Evolutionary conservation across 2,329 filamentous ascomycete species (phyloP).

Genomic region (Neonectria coccinea): DNA sequence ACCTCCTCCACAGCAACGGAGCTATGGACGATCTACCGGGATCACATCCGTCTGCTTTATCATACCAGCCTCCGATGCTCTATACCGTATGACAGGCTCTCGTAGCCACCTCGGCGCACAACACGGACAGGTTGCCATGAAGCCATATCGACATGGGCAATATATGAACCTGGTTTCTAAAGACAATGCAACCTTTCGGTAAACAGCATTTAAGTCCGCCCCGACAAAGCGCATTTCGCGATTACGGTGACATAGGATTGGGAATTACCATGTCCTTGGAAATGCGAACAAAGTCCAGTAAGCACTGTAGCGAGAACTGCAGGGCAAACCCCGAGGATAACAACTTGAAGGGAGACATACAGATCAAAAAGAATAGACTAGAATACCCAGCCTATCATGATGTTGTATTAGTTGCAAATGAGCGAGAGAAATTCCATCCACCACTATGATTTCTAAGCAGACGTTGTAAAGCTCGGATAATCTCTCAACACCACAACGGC

Average conservation of each 20-base stretch:
- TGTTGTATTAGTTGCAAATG: constrained; percentile 3
- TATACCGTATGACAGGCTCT: neutral
- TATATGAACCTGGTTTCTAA: neutral
- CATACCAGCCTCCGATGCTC: neutral
- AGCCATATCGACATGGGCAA: too few relatives aligned
- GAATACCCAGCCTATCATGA: neutral
- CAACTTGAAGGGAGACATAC: neutral
- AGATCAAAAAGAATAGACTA: neutral
- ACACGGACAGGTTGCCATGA: neutral
- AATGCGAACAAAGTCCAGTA: too few relatives aligned
- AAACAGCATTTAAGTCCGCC: too few relatives aligned
- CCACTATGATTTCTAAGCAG: constrained; percentile 30
- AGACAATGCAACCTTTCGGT: neutral
- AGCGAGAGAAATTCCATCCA: constrained; percentile 15
- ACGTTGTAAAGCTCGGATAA: neutral
- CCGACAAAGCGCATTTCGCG: neutral
- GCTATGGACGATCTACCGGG: neutral
- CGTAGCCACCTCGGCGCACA: neutral
- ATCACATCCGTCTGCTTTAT: neutral
- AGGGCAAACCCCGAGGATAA: neutral
- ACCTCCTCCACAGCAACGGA: neutral
- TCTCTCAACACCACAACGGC: neutral
- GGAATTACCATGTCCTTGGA: too few relatives aligned
- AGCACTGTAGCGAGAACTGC: too few relatives aligned
- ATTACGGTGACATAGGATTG: neutral